phyloP scores from a whole-genome alignment of 2,329 filamentous ascomycete species.

The Magnaporthiopsis poae region DNA sequence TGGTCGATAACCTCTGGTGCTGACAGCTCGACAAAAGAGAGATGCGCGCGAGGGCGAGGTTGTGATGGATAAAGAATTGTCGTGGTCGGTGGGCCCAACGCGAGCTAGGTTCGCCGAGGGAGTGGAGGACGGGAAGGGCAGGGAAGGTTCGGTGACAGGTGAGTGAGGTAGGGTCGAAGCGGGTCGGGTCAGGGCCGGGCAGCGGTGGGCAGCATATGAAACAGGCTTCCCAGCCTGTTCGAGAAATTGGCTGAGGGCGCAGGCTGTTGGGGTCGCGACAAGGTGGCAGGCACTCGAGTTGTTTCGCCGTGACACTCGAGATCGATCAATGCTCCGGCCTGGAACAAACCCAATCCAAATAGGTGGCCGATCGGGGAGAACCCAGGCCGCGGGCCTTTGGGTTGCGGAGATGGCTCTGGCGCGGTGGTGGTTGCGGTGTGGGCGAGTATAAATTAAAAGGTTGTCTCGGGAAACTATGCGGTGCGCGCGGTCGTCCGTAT shows the following conservation, averaged over 20 bases:
- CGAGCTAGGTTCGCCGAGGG: neutral
- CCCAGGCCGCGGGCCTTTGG: neutral
- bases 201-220: constrained; percentile 24
- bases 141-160: constrained; percentile 6
- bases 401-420: neutral
- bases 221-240: constrained; percentile 24
- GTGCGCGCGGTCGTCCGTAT: neutral
- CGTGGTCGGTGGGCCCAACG: constrained; percentile 1
- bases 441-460: neutral
- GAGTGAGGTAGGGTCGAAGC: constrained; percentile 2
- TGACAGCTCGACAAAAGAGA: constrained; percentile 9
- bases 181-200: constrained; percentile 9
- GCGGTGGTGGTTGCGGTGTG: neutral
- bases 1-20: constrained; percentile 39
- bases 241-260: constrained; percentile 19
- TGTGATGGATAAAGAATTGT: constrained; percentile 2
- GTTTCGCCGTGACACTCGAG: constrained; percentile 26
- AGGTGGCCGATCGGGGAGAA: neutral
- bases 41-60: constrained; percentile 4
- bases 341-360: neutral
- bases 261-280: constrained; percentile 24
- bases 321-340: constrained; percentile 14
- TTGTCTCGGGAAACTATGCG: neutral
- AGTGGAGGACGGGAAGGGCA: constrained; percentile 8
- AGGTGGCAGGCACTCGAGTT: constrained; percentile 14